These are phyloP conservation scores for Candolleomyces aberdarensis DNA, from an alignment of 768 basidiomycete genomes.

Conservation along the genomic window DNA sequence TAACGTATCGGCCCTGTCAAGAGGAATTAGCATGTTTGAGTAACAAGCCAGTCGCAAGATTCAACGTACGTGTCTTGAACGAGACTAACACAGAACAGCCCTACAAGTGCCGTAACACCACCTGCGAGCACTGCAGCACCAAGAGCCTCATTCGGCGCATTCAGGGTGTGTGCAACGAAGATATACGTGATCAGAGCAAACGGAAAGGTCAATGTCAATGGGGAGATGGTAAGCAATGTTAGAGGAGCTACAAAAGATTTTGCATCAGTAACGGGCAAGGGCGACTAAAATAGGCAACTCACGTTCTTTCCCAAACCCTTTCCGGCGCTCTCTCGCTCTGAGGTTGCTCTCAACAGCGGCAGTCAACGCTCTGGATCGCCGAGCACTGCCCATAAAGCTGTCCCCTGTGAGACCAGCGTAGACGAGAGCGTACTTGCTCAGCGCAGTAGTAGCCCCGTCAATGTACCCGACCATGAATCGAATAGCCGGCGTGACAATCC, in stretches of 20 bases:
- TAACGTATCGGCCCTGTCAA: slow-evolving; percentile 38
- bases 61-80: slow-evolving; percentile 60
- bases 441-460: slow-evolving; percentile 50
- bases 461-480: slow-evolving; percentile 52
- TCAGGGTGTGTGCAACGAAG: slow-evolving; percentile 81
- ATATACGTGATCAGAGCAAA: slow-evolving; percentile 82
- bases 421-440: slow-evolving; percentile 60
- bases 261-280: slow-evolving; percentile 2
- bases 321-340: slow-evolving; percentile 16
- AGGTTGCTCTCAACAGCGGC: slow-evolving; percentile 20
- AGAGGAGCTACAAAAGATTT: slow-evolving; percentile 46
- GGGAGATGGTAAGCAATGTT: slow-evolving; percentile 71
- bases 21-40: background rate
- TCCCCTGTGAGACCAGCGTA: slow-evolving; percentile 78
- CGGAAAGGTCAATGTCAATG: slow-evolving; percentile 77
- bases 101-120: slow-evolving; percentile 76
- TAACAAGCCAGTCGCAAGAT: background rate
- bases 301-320: slow-evolving; percentile 60
- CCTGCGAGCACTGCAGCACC: slow-evolving; percentile 75
- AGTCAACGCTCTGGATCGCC: slow-evolving; percentile 46
- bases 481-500: slow-evolving; percentile 42
- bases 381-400: slow-evolving; percentile 56
- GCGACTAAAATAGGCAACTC: slow-evolving; percentile 18
- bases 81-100: slow-evolving; percentile 78
- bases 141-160: slow-evolving; percentile 68